Evolutionary conservation across 805 yeast species (phyloP).

Genomic region (Yarrowia sp.): DNA sequence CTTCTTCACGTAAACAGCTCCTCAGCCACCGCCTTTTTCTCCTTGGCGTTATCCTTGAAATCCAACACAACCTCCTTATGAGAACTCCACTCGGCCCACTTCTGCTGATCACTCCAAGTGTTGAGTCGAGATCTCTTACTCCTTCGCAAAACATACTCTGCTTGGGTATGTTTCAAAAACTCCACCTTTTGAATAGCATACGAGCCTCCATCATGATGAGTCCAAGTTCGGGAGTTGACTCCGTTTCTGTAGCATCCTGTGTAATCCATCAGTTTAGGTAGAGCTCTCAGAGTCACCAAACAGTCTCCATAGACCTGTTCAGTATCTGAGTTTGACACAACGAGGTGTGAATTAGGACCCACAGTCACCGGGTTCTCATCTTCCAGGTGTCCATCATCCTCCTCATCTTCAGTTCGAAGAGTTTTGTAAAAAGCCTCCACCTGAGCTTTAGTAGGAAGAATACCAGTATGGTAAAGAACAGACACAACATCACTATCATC

Average conservation of each 20-base stretch:
- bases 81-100: slow-evolving; percentile 26
- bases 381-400: slow-evolving; percentile 8
- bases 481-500: slow-evolving; percentile 87
- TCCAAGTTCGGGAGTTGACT: slow-evolving; percentile 75
- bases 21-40: background rate
- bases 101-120: slow-evolving; percentile 36
- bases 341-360: slow-evolving; percentile 22
- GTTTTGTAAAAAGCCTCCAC: slow-evolving; percentile 41
- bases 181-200: slow-evolving; percentile 57
- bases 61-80: slow-evolving; percentile 23
- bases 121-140: slow-evolving; percentile 36
- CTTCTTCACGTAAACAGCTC: background rate
- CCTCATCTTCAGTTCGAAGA: slow-evolving; percentile 32
- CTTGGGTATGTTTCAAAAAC: slow-evolving; percentile 37
- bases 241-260: slow-evolving; percentile 66
- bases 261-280: slow-evolving; percentile 69
- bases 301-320: slow-evolving; percentile 34
- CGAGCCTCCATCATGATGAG: slow-evolving; percentile 77
- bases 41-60: slow-evolving; percentile 20
- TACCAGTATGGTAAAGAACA: slow-evolving; percentile 72
- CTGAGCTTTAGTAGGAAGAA: slow-evolving; percentile 45
- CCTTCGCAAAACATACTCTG: slow-evolving; percentile 38
- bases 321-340: background rate
- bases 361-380: slow-evolving; percentile 16
- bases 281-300: slow-evolving; percentile 55